Evolutionary conservation across 768 basidiomycete species (phyloP).

Genomic region (Rhizopogon roseolus): DNA sequence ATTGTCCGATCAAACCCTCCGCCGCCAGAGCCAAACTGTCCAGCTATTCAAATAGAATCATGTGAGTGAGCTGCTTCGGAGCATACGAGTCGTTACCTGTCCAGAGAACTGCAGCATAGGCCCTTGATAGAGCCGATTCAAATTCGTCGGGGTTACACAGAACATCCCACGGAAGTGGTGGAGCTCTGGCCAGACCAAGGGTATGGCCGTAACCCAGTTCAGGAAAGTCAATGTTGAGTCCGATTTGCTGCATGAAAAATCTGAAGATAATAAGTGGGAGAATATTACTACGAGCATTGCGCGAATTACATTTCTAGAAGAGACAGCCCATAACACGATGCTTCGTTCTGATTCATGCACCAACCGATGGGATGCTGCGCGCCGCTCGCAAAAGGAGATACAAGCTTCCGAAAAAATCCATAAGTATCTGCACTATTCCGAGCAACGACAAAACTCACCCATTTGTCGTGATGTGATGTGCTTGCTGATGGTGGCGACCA

Average conservation of each 20-base stretch:
- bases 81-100: background rate
- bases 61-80: background rate
- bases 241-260: background rate
- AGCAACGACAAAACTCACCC: background rate
- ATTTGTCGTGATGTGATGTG: background rate
- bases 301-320: background rate
- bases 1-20: slow-evolving; percentile 5
- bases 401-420: background rate
- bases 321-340: background rate
- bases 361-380: background rate
- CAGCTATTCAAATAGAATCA: background rate
- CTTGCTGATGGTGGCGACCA: slow-evolving; percentile 3
- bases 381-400: background rate
- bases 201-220: rapidly evolving
- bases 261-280: background rate
- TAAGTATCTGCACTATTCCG: background rate
- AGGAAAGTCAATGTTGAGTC: background rate
- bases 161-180: background rate
- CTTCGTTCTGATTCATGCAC: background rate
- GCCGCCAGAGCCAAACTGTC: slow-evolving; percentile 2
- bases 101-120: slow-evolving; percentile 8
- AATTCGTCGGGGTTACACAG: background rate
- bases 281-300: background rate
- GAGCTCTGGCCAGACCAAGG: background rate
- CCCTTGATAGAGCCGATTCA: background rate